Evolutionary conservation across 257 asterid species (phyloP), one percentile per base, ranked within the genome.

Genomic region (Eucommia ulmoides): DNA sequence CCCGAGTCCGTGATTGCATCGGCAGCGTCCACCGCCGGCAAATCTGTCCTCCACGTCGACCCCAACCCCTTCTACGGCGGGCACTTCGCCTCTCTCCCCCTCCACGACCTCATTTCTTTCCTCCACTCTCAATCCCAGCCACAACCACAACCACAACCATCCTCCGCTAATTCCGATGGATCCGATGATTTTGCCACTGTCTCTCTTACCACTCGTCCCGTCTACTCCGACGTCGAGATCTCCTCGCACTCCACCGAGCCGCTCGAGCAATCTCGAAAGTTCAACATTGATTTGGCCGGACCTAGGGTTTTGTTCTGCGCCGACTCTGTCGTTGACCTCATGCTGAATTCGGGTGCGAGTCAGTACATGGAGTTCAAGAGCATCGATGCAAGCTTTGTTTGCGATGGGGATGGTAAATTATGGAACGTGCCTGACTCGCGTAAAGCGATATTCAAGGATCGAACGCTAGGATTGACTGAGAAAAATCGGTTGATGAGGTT

Each of bases 311-410:
- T 91, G 53, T 58, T 91, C 53, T 81, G 94, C 52, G 76, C 83
- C 2, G 96, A 83, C 66, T 47, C 81, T 2, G 75, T 86, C 86
- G 63, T 77, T 24, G 74, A 81, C 65, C 69, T 91, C 76, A 65
- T 85, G 22, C 50, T 75, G 49, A 70, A 64, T 45, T 75, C 93
- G 24, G 95, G 77, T 7, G 72, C 84, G 49, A 73, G 74, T 65
- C 88, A 73, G 72, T 83, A 81, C 68, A 81, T 91, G 94, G 94
- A 86, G 73, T 91, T 91, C 76, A 81, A 77, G 70, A 69, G 80
- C n/a, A 77, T 86, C 23, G 99, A 81, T 19, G 77, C 81, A 41
- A 78, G 82, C 73, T 81, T 78, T 60, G 38, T 86, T 50, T 41
- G 74, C 41, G 71, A 66, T 20, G 73, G 61, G 0, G 79, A 65